A percentile compares a stretch with the other conserved stretches of the same genome.
Evolutionary conservation across 352 stramenopile species (phyloP).

Genomic region (Peronospora belbahrii): DNA sequence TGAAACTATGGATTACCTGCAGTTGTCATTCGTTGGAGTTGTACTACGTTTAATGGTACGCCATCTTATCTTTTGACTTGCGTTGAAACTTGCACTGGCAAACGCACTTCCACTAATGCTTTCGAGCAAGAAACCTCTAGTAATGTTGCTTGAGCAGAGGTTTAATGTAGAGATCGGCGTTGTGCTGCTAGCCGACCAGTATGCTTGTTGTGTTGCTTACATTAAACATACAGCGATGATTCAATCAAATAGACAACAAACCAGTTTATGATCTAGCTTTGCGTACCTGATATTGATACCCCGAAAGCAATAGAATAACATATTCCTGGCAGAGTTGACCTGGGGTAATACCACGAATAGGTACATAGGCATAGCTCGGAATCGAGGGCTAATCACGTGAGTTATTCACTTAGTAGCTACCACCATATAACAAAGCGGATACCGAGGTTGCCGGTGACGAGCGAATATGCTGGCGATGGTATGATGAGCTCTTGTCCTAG

Average conservation of each 20-base stretch:
- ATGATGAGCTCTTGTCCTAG: slow-evolving; percentile 22
- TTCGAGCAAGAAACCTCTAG: slow-evolving; percentile 37
- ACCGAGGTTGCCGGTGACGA: slow-evolving; percentile 21
- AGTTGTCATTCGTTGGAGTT: neutral
- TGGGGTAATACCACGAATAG: slow-evolving; percentile 21
- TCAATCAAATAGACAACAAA: neutral
- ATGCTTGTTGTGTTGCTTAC: slow-evolving; percentile 35
- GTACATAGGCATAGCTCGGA: slow-evolving; percentile 32
- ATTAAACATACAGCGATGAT: neutral
- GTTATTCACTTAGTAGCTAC: slow-evolving; percentile 26
- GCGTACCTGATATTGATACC: slow-evolving; percentile 64
- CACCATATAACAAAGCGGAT: slow-evolving; percentile 25
- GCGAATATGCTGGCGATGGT: slow-evolving; percentile 18
- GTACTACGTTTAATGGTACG: slow-evolving; percentile 16
- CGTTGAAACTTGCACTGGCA: slow-evolving; percentile 23
- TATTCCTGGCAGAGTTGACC: slow-evolving; percentile 40
- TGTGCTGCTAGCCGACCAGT: slow-evolving; percentile 22
- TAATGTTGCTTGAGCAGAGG: slow-evolving; percentile 39
- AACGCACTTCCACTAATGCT: slow-evolving; percentile 37
- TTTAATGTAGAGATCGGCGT: slow-evolving; percentile 23
- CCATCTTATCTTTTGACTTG: slow-evolving; percentile 12
- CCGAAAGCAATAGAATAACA: slow-evolving; percentile 41
- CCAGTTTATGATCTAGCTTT: neutral
- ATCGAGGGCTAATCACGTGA: slow-evolving; percentile 31
- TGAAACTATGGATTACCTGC: neutral